Percentiles rank a stretch among this genome's conserved stretches.
Conservation (phyloP, 805 yeast species). For the Pichia nakasei region DNA sequence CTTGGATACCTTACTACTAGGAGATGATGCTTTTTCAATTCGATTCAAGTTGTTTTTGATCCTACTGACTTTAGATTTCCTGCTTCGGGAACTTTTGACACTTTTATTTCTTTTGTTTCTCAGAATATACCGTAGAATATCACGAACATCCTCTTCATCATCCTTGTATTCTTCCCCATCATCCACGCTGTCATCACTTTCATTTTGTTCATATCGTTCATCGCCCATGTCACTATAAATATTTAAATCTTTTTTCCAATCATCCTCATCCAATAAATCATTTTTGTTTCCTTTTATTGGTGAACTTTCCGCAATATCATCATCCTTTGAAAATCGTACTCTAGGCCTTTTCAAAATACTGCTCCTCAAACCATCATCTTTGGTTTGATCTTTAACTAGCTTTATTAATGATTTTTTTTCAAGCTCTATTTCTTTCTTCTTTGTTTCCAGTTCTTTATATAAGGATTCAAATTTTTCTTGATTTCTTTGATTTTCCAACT, state of each 20-base stretch:
- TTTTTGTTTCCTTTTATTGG: too few relatives aligned
- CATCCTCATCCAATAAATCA: not conserved
- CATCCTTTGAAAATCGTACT: not conserved
- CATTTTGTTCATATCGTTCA: too few relatives aligned
- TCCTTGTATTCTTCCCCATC: not conserved
- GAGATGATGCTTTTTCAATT: not conserved
- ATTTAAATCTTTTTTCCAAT: not conserved
- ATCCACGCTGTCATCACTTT: not conserved
- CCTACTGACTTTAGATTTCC: not conserved
- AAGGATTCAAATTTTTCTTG: conserved; percentile 19
- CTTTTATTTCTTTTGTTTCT: not conserved
- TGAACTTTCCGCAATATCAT: not conserved
- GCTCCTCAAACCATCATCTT: not conserved
- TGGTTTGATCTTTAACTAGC: not conserved
- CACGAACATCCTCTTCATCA: conserved; percentile 6
- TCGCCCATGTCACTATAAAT: too few relatives aligned
- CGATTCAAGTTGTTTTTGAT: conserved; percentile 2
- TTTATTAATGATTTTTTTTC: conserved; percentile 17
- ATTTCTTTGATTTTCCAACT: conserved; percentile 34
- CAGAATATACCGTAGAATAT: conserved; percentile 4
- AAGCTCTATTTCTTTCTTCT: conserved; percentile 20
- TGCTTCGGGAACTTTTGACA: not conserved
- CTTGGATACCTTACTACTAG: not conserved
- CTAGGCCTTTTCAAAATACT: not conserved
- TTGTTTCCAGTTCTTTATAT: conserved; percentile 18